Conservation (phyloP, 2,329 filamentous ascomycete genomes). For the Fusarium sp. region DNA sequence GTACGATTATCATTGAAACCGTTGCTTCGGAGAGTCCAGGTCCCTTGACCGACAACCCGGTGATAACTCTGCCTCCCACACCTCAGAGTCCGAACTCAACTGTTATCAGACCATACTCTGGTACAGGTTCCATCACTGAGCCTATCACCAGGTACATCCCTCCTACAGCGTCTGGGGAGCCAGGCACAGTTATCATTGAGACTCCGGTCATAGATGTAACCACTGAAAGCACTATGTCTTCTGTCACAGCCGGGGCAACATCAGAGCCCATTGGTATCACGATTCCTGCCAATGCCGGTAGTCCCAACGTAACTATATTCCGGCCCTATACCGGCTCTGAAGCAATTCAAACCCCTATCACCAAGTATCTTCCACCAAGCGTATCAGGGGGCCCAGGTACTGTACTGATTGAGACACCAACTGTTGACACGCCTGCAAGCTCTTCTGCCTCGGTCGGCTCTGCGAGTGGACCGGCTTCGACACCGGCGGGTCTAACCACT, state of each 20-base stretch:
- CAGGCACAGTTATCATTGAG: conserved; percentile 15
- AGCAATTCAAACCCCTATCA: background rate
- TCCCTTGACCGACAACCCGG: background rate
- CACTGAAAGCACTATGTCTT: background rate
- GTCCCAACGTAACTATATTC: background rate
- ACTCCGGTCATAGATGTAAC: background rate
- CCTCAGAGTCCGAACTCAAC: conserved; percentile 12
- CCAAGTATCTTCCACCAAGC: background rate
- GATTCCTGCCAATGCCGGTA: conserved; percentile 1
- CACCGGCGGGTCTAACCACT: background rate
- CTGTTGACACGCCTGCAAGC: background rate
- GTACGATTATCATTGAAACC: conserved; percentile 12
- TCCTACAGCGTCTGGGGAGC: background rate
- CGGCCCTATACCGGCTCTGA: background rate
- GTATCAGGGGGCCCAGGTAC: background rate
- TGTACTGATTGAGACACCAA: conserved; percentile 6
- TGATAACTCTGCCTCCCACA: conserved; percentile 4
- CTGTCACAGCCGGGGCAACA: background rate
- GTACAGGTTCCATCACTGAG: conserved; percentile 6
- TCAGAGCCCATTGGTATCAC: background rate
- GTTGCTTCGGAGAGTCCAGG: background rate
- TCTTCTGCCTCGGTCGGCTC: background rate
- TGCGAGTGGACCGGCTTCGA: background rate
- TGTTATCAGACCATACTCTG: conserved; percentile 11
- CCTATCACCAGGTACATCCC: conserved; percentile 10